Conservation (phyloP, 768 basidiomycete species). For the Chalciporus chontae region DNA sequence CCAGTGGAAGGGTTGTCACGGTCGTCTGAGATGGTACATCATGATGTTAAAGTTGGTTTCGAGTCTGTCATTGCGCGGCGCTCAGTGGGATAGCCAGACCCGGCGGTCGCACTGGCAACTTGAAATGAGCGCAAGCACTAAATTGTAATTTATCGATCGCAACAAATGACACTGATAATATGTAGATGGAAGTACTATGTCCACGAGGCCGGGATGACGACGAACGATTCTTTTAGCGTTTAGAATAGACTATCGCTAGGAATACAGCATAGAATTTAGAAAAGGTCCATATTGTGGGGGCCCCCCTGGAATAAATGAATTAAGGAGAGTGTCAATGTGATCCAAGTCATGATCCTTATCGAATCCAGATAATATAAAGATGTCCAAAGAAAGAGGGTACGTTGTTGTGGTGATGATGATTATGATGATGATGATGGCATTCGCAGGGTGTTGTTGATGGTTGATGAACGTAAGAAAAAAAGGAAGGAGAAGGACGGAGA, state of each 20-base stretch:
- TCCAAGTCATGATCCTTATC: constrained; percentile 2
- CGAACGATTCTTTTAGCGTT: too few species aligned
- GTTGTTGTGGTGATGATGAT: neutral
- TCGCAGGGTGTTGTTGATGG: neutral
- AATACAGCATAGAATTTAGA: constrained; percentile 8
- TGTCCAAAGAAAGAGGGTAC: neutral
- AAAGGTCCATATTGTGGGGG: neutral
- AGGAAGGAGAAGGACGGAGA: neutral
- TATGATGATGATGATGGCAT: neutral
- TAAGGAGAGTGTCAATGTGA: constrained; percentile 9
- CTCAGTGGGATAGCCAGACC: too few species aligned
- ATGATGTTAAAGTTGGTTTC: too few species aligned
- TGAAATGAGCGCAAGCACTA: too few species aligned
- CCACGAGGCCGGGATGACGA: too few species aligned
- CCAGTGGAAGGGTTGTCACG: too few species aligned
- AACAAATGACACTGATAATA: too few species aligned
- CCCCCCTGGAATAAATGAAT: constrained; percentile 8
- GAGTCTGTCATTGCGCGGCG: too few species aligned
- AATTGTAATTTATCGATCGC: neutral
- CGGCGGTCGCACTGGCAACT: too few species aligned
- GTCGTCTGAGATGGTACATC: too few species aligned
- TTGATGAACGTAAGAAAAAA: constrained; percentile 3
- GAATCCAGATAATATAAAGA: constrained; percentile 8
- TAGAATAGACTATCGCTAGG: neutral
- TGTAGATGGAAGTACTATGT: too few species aligned